phyloP scores from a whole-genome alignment of 371 early-diverging fungal species.

The Parasitella parasitica region DNA sequence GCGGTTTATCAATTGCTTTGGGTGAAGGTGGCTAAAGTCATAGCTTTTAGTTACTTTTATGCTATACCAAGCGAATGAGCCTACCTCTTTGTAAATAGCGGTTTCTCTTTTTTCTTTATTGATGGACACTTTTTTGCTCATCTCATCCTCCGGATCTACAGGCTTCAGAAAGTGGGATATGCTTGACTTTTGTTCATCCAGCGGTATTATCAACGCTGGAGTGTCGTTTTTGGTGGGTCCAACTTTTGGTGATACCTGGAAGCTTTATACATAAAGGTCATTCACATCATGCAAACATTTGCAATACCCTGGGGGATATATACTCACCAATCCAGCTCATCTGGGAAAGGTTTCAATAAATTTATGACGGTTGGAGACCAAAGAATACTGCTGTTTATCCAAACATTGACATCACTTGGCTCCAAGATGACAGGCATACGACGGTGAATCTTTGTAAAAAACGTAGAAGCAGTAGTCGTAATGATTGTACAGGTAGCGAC shows the following conservation, averaged over 20 bases:
- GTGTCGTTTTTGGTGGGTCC: constrained; percentile 40
- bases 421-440: constrained; percentile 76
- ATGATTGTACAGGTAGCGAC: constrained; percentile 52
- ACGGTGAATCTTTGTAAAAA: constrained; percentile 62
- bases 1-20: too few species aligned
- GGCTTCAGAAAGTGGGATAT: constrained; percentile 32
- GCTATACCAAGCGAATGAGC: too few species aligned
- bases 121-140: neutral
- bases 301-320: too few species aligned
- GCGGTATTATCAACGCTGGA: constrained; percentile 44
- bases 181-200: constrained; percentile 30
- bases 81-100: neutral
- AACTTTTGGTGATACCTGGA: constrained; percentile 44
- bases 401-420: constrained; percentile 42
- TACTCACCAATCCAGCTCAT: constrained; percentile 44
- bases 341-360: constrained; percentile 58
- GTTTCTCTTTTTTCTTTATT: neutral
- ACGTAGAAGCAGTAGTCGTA: constrained; percentile 47
- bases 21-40: too few species aligned
- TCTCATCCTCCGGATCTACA: neutral
- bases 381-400: constrained; percentile 56
- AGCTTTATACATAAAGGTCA: constrained; percentile 33
- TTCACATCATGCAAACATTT: too few species aligned
- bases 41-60: too few species aligned
- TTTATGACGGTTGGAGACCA: constrained; percentile 41